Base-by-base conservation (phyloP, 192 early-diverging fungal genomes). In the Allomyces macrogynus region DNA sequence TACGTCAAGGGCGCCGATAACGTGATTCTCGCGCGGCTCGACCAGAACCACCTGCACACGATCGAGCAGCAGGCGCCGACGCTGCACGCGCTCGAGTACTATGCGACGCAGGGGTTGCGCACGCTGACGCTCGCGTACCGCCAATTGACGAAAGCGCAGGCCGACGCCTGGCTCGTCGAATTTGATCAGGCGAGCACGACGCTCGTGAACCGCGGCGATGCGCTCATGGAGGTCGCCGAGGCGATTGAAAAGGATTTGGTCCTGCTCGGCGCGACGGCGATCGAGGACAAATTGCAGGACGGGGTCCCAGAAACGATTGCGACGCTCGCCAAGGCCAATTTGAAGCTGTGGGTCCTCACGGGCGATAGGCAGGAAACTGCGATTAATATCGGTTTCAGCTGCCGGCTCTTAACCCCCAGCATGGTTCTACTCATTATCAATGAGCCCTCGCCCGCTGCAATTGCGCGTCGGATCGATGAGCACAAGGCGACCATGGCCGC, bases 1-100 rank as follows among this genome's bases (percentile, higher is more conserved):
- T 99, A 91, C 81, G 90, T 89, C 73, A 99, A 99, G 70, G 96
- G 96, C 54, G 96, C 96, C 5, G 96, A 99, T 69, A 97, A 91
- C 0, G 93, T 99, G 7, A 97, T 97, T 72, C 67, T 95, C 5
- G 92, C 95, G 76, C 83, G 93, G 12, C 73, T 97, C 66, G 79
- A 80, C 11, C 72, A 78, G 23, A 78, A 83, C 60, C 89, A 90
- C 64, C 81, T 82, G 12, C 87, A 81, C 2, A 20, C 49, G 49
- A 57, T 57, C 49, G 49, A 81, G 83, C 24, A 68, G 69, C 26
- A 14, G 49, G 49, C 49, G 16, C 49, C 78, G 23, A 80, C 83
- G 0, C 72, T 80, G 23, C 60, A 72, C 12, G 83, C 89, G 65
- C 80, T 91, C 43, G 86, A 88, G 42, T 69, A 74, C 11, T 91